Conservation (phyloP, 2,329 filamentous ascomycete genomes). For the Verticillium alfalfae region DNA sequence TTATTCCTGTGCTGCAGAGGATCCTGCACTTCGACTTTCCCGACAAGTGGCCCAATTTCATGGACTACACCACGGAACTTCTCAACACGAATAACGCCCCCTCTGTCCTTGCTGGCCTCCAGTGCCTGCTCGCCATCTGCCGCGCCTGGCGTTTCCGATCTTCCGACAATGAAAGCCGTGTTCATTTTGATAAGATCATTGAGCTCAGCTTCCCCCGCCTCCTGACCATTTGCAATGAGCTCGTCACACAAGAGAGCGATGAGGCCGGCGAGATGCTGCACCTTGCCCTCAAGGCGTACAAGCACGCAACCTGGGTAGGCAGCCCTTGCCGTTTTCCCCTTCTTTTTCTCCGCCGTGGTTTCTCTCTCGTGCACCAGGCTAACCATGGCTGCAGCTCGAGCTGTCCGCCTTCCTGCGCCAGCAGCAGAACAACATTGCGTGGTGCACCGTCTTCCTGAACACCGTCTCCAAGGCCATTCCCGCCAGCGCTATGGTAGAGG, state of each 20-base stretch:
- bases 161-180: conserved; percentile 66
- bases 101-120: conserved; percentile 86
- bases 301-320: conserved; percentile 88
- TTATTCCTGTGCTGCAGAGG: conserved; percentile 91
- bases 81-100: conserved; percentile 80
- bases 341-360: not conserved
- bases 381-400: conserved; percentile 58
- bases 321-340: not conserved
- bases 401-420: conserved; percentile 72
- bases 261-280: conserved; percentile 97
- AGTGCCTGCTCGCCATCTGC: conserved; percentile 91
- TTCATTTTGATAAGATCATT: conserved; percentile 92
- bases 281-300: conserved; percentile 92
- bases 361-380: conserved; percentile 4
- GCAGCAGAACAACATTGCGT: conserved; percentile 80
- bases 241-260: conserved; percentile 85
- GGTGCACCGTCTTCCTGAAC: conserved; percentile 92
- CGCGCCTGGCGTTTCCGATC: conserved; percentile 91
- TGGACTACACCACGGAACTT: conserved; percentile 86
- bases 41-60: conserved; percentile 86
- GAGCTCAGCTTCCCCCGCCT: conserved; percentile 85
- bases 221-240: conserved; percentile 77
- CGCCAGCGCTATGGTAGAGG: conserved; percentile 69
- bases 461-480: conserved; percentile 84
- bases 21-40: conserved; percentile 96